These are phyloP conservation scores for Cladophialophora exuberans DNA, from an alignment of 2,329 filamentous ascomycete genomes.

Conservation along the genomic window DNA sequence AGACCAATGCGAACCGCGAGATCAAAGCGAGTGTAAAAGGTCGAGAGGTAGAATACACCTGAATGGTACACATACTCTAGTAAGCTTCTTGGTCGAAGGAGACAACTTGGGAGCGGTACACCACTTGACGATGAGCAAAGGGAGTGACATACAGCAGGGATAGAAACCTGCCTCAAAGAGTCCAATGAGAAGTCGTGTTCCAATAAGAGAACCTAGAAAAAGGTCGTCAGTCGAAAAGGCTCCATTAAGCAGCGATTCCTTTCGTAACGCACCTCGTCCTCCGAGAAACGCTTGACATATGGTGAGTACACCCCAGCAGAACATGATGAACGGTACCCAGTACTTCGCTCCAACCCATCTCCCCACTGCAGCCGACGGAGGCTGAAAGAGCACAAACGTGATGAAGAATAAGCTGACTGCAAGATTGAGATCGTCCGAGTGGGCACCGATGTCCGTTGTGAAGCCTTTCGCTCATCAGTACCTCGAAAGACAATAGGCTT, in stretches of 20 bases:
- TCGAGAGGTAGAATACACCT: constrained; percentile 55
- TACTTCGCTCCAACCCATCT: constrained; percentile 50
- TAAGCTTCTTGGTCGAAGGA: background rate
- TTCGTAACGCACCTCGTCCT: constrained; percentile 48
- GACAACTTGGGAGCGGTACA: too few species aligned
- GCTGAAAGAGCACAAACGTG: constrained; percentile 62
- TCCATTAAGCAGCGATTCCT: constrained; percentile 45
- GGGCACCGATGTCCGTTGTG: constrained; percentile 58
- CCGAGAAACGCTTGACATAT: constrained; percentile 52
- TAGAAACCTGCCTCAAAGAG: constrained; percentile 43
- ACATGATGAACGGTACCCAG: constrained; percentile 63
- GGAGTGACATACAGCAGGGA: constrained; percentile 44
- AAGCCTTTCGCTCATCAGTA: constrained; percentile 41
- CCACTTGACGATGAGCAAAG: background rate
- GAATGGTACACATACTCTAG: too few species aligned
- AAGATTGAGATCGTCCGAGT: constrained; percentile 57
- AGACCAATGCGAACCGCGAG: constrained; percentile 42
- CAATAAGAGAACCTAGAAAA: constrained; percentile 21
- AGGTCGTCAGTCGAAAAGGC: constrained; percentile 30
- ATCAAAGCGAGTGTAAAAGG: constrained; percentile 54
- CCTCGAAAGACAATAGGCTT: background rate
- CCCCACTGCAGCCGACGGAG: constrained; percentile 53
- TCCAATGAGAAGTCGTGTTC: constrained; percentile 37
- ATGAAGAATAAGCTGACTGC: constrained; percentile 62
- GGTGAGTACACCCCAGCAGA: constrained; percentile 55